Conservation (phyloP, 208 protist genomes). For the Leptomonas seymouri region DNA sequence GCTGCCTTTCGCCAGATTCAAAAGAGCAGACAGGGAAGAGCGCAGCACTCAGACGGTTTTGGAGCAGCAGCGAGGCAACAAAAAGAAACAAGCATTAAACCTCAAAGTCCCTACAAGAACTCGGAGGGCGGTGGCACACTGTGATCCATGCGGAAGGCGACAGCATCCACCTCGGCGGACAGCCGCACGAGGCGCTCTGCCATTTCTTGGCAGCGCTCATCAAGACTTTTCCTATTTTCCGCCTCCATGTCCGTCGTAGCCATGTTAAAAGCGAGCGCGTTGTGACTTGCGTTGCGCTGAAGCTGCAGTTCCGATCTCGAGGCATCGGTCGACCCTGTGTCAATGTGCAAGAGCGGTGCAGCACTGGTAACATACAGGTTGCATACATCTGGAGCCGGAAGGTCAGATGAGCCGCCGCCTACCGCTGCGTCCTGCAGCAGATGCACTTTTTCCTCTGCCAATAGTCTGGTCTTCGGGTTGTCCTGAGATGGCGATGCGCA, state of each 20-base stretch:
- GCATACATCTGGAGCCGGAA: not conserved
- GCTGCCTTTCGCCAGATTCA: too few species aligned
- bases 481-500: too few species aligned
- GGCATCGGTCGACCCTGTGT: not conserved
- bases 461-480: too few species aligned
- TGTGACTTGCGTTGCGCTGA: not conserved
- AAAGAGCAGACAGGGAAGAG: too few species aligned
- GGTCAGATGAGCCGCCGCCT: too few species aligned
- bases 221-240: not conserved
- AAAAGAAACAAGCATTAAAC: slow-evolving; percentile 5
- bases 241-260: not conserved
- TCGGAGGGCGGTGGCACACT: slow-evolving; percentile 15
- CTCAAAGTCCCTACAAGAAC: slow-evolving; percentile 15
- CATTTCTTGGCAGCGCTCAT: slow-evolving; percentile 13
- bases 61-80: slow-evolving; percentile 1
- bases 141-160: slow-evolving; percentile 14
- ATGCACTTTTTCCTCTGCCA: not conserved
- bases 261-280: not conserved
- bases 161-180: slow-evolving; percentile 19
- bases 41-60: too few species aligned
- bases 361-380: not conserved
- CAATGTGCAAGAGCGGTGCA: not conserved
- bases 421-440: too few species aligned
- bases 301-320: not conserved
- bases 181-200: slow-evolving; percentile 26